Evolutionary conservation across 2,329 filamentous ascomycete genomes (phyloP).

Genomic region (Arthroderma sp.): DNA sequence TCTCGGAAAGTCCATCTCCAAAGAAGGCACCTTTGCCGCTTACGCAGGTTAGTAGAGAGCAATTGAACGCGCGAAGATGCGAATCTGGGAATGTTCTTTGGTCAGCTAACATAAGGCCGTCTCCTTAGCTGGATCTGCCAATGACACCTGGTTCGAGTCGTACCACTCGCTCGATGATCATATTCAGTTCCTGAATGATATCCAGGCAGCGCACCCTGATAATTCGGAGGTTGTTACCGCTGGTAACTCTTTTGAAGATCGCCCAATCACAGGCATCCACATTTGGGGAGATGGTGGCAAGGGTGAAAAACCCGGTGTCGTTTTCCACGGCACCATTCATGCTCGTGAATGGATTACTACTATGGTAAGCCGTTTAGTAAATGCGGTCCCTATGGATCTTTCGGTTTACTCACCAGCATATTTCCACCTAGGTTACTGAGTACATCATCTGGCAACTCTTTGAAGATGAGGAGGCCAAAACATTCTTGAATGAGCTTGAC

Average conservation of each 20-base stretch:
- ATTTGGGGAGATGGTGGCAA: conserved; percentile 37
- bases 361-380: conserved; percentile 25
- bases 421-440: conserved; percentile 21
- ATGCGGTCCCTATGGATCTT: too few species aligned
- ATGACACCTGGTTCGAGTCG: conserved; percentile 38
- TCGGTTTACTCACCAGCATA: neutral
- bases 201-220: conserved; percentile 32
- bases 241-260: conserved; percentile 36
- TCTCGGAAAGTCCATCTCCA: conserved; percentile 30
- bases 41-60: conserved; percentile 20
- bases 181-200: conserved; percentile 34
- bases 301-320: conserved; percentile 38
- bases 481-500: conserved; percentile 46
- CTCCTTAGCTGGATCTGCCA: conserved; percentile 12
- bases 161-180: conserved; percentile 45
- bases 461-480: conserved; percentile 25
- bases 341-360: conserved; percentile 48
- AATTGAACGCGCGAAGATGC: conserved; percentile 16
- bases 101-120: neutral
- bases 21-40: conserved; percentile 18
- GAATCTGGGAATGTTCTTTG: conserved; percentile 1
- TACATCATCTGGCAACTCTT: conserved; percentile 41
- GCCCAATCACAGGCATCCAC: conserved; percentile 36
- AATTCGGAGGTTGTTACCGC: conserved; percentile 39
- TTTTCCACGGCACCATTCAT: conserved; percentile 47